Evolutionary conservation across 352 stramenopile genomes (phyloP), one percentile per base, ranked within the genome.

Genomic region (Nothophytophthora sp.): DNA sequence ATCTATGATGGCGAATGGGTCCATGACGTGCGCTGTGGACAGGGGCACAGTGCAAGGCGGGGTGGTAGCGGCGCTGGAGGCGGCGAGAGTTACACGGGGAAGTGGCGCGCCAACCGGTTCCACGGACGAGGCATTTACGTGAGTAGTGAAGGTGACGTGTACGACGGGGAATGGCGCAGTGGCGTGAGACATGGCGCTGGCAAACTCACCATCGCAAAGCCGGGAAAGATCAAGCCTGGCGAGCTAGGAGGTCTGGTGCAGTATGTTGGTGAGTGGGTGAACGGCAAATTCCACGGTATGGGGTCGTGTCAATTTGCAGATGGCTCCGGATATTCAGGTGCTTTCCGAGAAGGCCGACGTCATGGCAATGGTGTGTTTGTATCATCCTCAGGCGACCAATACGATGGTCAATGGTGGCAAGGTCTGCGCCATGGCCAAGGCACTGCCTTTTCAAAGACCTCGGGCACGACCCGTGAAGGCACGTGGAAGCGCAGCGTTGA

Each of bases 251-350:
- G 72, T 11, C 28, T 88, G 4, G 75, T 78, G n/a, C 63, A 81
- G 43, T 90, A 86, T 43, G 67, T 79, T 25, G 85, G 80, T 7
- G 82, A 91, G 55, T 95, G 82, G 70, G 25, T 44, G 13, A 58
- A 70, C 24, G 70, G 73, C 2, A 71, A 68, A 15, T 88, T 88
- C 34, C 63, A 96, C 34, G 88, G 91, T 18, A 75, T 72, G 1
- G 95, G 95, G 5, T 96, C 79, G 0, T 85, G 88, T 6, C 59
- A 88, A 29, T 96, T 96, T 37, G 50, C 63, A 32, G 87, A 98
- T 58, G 90, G 87, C 19, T 86, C 89, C 41, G 67, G 97, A 24
- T 98, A 97, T 53, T 92, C 86, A 5, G 95, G 95, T 0, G 52
- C 53, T 1, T 98, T 87, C 27, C 54, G 81, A 5, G 65, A 88